phyloP scores from a whole-genome alignment of 2,329 filamentous ascomycete species.

The Neoarthrinium moseri region DNA sequence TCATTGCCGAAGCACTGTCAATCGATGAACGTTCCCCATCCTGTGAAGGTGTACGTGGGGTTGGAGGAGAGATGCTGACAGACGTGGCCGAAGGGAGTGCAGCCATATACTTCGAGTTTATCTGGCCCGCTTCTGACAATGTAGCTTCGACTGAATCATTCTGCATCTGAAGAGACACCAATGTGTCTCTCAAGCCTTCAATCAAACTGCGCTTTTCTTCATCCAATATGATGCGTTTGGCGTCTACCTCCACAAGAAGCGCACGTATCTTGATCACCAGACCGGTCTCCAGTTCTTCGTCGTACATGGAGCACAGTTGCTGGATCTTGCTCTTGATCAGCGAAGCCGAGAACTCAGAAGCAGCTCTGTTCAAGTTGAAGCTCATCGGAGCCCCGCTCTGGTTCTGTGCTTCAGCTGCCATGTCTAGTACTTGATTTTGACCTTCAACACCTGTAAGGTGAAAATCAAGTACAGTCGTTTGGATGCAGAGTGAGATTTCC shows the following conservation, averaged over 20 bases:
- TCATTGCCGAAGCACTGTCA: too few species aligned
- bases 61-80: background rate
- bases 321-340: background rate
- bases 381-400: background rate
- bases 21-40: too few species aligned
- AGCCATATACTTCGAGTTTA: background rate
- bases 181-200: background rate
- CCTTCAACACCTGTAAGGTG: too few species aligned
- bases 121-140: constrained; percentile 1
- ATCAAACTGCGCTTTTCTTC: background rate
- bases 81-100: constrained; percentile 1
- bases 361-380: background rate
- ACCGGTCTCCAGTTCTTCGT: background rate
- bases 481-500: too few species aligned
- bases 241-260: background rate
- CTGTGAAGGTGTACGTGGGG: too few species aligned
- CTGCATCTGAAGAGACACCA: background rate
- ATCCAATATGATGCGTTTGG: background rate
- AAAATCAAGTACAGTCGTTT: too few species aligned
- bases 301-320: background rate
- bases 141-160: background rate
- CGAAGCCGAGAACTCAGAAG: background rate
- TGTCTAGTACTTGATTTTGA: too few species aligned
- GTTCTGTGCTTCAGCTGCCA: background rate
- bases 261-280: background rate